phyloP scores from a whole-genome alignment of 1,139 yeast genomes.

The Fermentozyma sake region DNA sequence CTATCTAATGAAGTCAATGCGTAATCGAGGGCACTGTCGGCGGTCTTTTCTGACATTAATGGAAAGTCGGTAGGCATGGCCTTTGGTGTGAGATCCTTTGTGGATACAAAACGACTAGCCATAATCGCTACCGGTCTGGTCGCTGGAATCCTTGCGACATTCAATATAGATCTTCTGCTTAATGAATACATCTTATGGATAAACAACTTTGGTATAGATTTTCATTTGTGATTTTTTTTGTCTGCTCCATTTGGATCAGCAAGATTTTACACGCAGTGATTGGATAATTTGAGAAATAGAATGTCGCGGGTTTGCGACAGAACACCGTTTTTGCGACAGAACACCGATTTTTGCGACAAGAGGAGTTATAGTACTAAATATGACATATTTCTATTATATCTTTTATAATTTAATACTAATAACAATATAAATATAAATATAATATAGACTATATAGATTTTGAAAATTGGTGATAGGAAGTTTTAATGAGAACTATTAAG shows the following conservation, averaged over 20 bases:
- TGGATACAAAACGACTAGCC: constrained; percentile 27
- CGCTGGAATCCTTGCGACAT: constrained; percentile 14
- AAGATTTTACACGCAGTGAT: constrained; percentile 24
- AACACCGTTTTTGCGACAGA: no score
- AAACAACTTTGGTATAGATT: constrained; percentile 4
- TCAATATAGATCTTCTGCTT: constrained; percentile 20
- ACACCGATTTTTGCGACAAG: background rate
- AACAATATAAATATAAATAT: no score
- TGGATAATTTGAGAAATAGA: no score
- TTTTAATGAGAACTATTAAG: no score
- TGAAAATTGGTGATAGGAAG: no score
- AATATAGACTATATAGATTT: no score
- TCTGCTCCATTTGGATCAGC: constrained; percentile 25
- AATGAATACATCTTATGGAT: constrained; percentile 20
- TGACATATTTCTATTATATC: no score
- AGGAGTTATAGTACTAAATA: no score
- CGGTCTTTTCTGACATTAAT: constrained; percentile 42
- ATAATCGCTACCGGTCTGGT: constrained; percentile 9
- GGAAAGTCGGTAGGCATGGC: constrained; percentile 42
- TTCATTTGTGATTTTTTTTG: constrained; percentile 7
- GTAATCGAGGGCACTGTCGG: constrained; percentile 61
- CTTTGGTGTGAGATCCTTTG: constrained; percentile 44
- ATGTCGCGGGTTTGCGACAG: no score
- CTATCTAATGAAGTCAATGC: constrained; percentile 82
- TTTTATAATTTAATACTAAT: no score